phyloP scores from a whole-genome alignment of 2,329 filamentous ascomycete species.

The Apiospora hydei region DNA sequence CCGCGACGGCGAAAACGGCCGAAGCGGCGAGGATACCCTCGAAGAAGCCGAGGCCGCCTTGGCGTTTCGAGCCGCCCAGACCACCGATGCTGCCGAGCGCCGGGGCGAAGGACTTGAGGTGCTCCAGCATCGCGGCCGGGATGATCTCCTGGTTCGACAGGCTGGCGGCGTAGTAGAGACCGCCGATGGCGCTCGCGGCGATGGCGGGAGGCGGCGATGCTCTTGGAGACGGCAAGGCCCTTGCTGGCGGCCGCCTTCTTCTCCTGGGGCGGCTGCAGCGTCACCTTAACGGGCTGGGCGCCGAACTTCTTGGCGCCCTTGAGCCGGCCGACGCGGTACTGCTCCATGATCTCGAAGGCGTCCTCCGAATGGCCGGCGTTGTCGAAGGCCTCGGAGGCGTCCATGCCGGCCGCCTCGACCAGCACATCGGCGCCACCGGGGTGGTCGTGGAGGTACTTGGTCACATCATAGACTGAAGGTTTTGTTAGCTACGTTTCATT shows the following conservation, averaged over 20 bases:
- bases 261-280: conserved; percentile 27
- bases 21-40: conserved; percentile 48
- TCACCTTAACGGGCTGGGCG: conserved; percentile 36
- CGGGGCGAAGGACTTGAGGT: conserved; percentile 26
- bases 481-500: conserved; percentile 14
- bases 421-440: conserved; percentile 81
- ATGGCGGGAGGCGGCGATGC: conserved; percentile 2
- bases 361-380: conserved; percentile 82
- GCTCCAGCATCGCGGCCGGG: not conserved
- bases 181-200: conserved; percentile 23
- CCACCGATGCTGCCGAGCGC: conserved; percentile 6
- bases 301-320: conserved; percentile 39
- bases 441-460: conserved; percentile 65
- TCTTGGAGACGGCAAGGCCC: conserved; percentile 21
- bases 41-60: conserved; percentile 43
- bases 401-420: conserved; percentile 78
- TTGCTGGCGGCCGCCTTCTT: conserved; percentile 26
- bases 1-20: conserved; percentile 42
- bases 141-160: conserved; percentile 21
- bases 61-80: conserved; percentile 23
- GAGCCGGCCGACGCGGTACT: conserved; percentile 47
- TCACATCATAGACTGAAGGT: conserved; percentile 62
- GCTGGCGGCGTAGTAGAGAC: conserved; percentile 32
- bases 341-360: conserved; percentile 51
- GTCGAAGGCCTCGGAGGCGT: conserved; percentile 82